Evolutionary conservation across 305 asterid species (phyloP).

Genomic region (Petunia hybrid): DNA sequence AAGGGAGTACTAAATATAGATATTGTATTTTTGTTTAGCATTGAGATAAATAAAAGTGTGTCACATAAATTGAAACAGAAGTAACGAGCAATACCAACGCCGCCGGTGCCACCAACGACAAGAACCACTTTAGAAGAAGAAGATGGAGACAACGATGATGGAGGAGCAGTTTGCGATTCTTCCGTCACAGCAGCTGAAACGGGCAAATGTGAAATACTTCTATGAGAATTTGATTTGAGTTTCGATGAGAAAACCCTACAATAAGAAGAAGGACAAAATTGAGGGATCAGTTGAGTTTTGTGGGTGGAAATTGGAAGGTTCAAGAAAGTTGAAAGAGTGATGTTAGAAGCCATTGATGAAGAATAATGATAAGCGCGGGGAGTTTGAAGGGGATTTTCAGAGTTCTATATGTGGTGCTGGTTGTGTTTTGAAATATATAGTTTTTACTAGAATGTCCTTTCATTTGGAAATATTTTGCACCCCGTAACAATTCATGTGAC

Average conservation of each 20-base stretch:
- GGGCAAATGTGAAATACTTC: slow-evolving; percentile 26
- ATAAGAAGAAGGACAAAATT: slow-evolving; percentile 35
- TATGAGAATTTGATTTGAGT: slow-evolving; percentile 26
- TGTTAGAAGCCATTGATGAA: slow-evolving; percentile 63
- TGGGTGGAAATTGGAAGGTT: slow-evolving; percentile 48
- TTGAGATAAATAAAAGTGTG: no score
- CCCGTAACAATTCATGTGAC: no score
- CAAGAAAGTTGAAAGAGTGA: slow-evolving; percentile 45
- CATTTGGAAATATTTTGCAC: background rate
- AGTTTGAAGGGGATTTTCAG: no score
- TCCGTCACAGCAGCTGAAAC: slow-evolving; percentile 53
- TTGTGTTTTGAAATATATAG: background rate
- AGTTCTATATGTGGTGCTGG: background rate
- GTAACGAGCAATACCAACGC: slow-evolving; percentile 64
- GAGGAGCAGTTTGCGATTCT: slow-evolving; percentile 36
- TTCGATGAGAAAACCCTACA: slow-evolving; percentile 37
- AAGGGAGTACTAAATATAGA: no score
- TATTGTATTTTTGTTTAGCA: no score
- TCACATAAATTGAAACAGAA: no score
- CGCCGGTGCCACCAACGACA: slow-evolving; percentile 93
- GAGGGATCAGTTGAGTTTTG: slow-evolving; percentile 34
- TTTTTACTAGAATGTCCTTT: background rate
- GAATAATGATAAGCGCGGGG: slow-evolving; percentile 24
- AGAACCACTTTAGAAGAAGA: slow-evolving; percentile 82
- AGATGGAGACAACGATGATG: slow-evolving; percentile 10